A percentile compares a stretch with the other conserved stretches of the same genome.
These are phyloP conservation scores for Ballota nigra DNA, from an alignment of 257 asterid genomes.

Conservation along the genomic window DNA sequence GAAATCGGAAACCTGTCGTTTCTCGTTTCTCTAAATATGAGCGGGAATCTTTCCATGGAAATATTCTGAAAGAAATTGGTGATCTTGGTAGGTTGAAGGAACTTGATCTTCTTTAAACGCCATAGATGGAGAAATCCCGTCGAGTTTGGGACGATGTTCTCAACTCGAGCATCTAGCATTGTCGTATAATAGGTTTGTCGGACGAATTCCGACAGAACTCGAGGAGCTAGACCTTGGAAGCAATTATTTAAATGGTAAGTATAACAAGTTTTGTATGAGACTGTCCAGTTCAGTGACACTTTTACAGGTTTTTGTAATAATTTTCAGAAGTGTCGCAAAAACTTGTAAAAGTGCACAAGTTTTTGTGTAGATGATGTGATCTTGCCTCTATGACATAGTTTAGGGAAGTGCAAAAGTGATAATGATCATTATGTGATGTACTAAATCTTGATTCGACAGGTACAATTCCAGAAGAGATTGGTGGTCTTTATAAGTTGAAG, in stretches of 20 bases:
- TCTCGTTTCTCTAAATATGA: conserved; percentile 24
- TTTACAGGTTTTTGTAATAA: background rate
- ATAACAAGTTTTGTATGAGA: background rate
- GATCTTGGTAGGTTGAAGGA: conserved; percentile 12
- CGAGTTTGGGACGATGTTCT: conserved; percentile 1
- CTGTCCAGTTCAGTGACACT: background rate
- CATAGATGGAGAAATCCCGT: conserved; percentile 30
- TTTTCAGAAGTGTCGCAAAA: too few species aligned
- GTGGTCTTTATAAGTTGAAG: too few species aligned
- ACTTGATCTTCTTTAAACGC: conserved; percentile 16
- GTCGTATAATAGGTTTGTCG: background rate
- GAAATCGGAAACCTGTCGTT: conserved; percentile 15
- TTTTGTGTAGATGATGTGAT: too few species aligned
- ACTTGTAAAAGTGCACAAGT: too few species aligned
- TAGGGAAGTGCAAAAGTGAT: too few species aligned
- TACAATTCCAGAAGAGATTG: conserved; percentile 20
- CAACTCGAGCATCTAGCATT: background rate
- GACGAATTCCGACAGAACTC: background rate
- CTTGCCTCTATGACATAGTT: too few species aligned
- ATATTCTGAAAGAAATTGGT: conserved; percentile 20
- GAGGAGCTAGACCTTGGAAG: background rate
- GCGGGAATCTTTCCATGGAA: conserved; percentile 25
- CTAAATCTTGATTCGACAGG: conserved; percentile 1
- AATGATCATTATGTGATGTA: background rate
- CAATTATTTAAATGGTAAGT: conserved; percentile 4